Evolutionary conservation across 495 filamentous ascomycete species (phyloP), one percentile per base, ranked within the genome.

Genomic region (Xylaria castorea): DNA sequence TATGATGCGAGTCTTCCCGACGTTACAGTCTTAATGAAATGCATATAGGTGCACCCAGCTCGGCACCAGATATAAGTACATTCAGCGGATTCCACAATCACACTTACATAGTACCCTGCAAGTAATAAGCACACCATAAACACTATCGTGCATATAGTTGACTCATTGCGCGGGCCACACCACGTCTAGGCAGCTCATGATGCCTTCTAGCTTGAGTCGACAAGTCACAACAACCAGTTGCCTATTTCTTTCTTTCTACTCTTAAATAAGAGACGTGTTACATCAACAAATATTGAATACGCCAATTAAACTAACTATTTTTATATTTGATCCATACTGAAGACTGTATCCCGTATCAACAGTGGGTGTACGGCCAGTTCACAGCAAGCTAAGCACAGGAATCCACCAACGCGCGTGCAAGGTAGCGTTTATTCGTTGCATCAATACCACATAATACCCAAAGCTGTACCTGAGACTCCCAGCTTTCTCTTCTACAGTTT

Each of bases 331-430:
- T 36, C 64, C 64, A 57, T 36, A 20, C 27, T 18, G 1, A 40
- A 44, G 30, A 42, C 36, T 11, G 50, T 34, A 36, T 66, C 65
- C 14, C 18, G 20, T 36, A n/a, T 32, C 30, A 53, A 22, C 48
- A n/a, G 20, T 50, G 22, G 20, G 20, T 48, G 46, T 48, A 57
- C 53, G 53, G 14, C 53, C 48, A n/a, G 34, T 30, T 68, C 50
- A 42, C 22, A 14, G 36, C 66, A 57, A 32, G 64, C 64, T 30
- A 67, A 67, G 64, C 32, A 46, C 48, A 22, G 16, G 50, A 68
- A 40, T 34, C 66, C 66, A 68, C 66, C 66, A 68, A 12, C 48
- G 66, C 66, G 66, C 66, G 66, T 68, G 66, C 36, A 42, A 61
- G 22, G 46, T 51, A 57, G 66, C 66, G 66, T 38, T 68, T 38